Base-by-base conservation (phyloP, 768 basidiomycete genomes). In the Sarcodon sp. region DNA sequence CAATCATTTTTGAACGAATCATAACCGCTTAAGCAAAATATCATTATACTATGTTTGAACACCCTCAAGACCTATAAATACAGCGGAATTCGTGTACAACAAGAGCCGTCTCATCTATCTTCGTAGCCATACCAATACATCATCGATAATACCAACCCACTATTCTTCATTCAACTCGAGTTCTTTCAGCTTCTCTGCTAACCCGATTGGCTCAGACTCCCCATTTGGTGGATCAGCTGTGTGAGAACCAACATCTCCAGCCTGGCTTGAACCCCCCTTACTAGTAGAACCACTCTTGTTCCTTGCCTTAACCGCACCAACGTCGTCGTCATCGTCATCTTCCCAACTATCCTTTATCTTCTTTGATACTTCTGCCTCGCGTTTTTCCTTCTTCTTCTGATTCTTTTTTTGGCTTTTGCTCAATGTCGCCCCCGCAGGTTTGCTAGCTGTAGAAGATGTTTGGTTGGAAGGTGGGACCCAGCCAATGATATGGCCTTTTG, bases 401-500 rank as follows among this genome's bases (percentile, higher is more conserved):
- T 85, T 84, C 69, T 92, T 91, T 63, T 82, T 78, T 58, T 81
- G 64, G 11, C 62, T 64, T 58, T 73, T 73, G 44, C 62, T 67
- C 59, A 61, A 54, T 18, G 57, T 55, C 3, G 70, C 58, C 6
- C 65, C 63, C 7, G 58, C 60, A 54, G 8, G 52, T 49, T 44
- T 59, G 27, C 47, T 53, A 18, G 66, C 58, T 4, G 67, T 54
- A 27, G 72, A 48, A 6, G 53, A 50, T 32, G 51, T 51, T 37
- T 46, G 63, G 32, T 73, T 57, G 1, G 78, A 65, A 11, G 83
- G 77, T 27, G 87, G 75, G 10, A 73, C 66, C 87, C 87, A 88
- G 39, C 91, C 85, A 48, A 88, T 69, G 56, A 90, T 79, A 57
- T 86, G 82, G n/a, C 85, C 83, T 61, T 85, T 84, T 33, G 85